These are phyloP conservation scores for Batkoa obscura DNA, from an alignment of 371 early-diverging fungal genomes.

Conservation along the genomic window DNA sequence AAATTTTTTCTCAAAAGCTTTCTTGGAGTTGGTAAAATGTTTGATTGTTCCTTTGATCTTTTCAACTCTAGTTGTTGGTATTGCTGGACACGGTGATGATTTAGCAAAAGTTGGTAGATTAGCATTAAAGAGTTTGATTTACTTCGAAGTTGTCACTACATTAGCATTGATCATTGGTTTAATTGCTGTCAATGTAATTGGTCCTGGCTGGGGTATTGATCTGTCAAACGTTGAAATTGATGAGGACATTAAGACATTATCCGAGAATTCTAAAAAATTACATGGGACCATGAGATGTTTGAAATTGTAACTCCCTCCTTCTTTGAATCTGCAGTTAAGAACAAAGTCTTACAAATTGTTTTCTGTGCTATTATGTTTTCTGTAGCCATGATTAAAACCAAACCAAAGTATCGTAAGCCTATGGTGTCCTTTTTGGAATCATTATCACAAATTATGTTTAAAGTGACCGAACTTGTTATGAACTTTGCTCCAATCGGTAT, in stretches of 20 bases:
- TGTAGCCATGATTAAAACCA: constrained; percentile 31
- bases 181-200: constrained; percentile 33
- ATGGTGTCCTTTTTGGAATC: constrained; percentile 38
- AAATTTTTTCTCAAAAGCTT: constrained; percentile 27
- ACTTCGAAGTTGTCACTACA: constrained; percentile 43
- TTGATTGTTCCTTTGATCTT: constrained; percentile 50
- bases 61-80: constrained; percentile 45
- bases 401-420: constrained; percentile 22
- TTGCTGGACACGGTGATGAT: constrained; percentile 54
- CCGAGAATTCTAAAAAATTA: constrained; percentile 17
- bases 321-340: constrained; percentile 24
- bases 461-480: constrained; percentile 42
- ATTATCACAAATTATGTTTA: constrained; percentile 44
- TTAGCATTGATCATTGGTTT: constrained; percentile 50
- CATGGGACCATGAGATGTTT: constrained; percentile 30
- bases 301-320: constrained; percentile 34
- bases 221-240: constrained; percentile 11
- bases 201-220: constrained; percentile 32
- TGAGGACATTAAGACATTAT: constrained; percentile 10
- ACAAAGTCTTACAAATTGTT: constrained; percentile 40
- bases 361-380: constrained; percentile 50
- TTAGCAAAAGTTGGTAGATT: constrained; percentile 34
- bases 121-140: constrained; percentile 40
- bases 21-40: constrained; percentile 46
- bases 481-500: constrained; percentile 61